phyloP scores from a whole-genome alignment of 176 grass and related monocot species.

The Oryza coarctata region DNA sequence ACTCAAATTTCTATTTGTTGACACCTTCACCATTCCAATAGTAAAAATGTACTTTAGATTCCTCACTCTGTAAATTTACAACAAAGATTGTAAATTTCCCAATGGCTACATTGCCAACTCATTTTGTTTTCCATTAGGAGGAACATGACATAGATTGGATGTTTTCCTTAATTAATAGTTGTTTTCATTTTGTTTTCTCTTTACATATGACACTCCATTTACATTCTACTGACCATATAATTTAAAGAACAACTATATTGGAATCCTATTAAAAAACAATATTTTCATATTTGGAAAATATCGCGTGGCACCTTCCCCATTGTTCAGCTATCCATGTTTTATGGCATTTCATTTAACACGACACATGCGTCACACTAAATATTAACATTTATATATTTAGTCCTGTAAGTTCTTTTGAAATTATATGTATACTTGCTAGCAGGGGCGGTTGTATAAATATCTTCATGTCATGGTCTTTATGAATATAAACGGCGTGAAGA shows the following conservation, averaged over 20 bases:
- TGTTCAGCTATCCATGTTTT: background rate
- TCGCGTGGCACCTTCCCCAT: background rate
- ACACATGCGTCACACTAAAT: background rate
- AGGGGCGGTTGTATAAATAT: background rate
- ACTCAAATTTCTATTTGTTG: background rate
- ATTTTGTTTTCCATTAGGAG: background rate
- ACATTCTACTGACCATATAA: background rate
- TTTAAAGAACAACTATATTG: background rate
- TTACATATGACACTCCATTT: background rate
- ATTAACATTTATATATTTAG: background rate
- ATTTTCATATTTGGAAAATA: background rate
- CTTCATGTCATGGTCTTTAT: background rate
- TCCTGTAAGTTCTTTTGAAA: background rate
- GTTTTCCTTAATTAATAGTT: background rate
- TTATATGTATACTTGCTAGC: background rate
- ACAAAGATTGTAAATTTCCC: background rate
- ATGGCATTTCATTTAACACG: background rate
- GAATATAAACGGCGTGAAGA: background rate
- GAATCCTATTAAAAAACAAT: background rate
- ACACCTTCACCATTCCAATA: no score
- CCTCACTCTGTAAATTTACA: background rate
- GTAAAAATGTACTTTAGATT: background rate
- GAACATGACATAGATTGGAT: background rate
- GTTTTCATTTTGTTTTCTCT: background rate
- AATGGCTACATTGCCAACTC: background rate